phyloP scores from a whole-genome alignment of 768 basidiomycete species.

The Pleurotus tuber-regium region DNA sequence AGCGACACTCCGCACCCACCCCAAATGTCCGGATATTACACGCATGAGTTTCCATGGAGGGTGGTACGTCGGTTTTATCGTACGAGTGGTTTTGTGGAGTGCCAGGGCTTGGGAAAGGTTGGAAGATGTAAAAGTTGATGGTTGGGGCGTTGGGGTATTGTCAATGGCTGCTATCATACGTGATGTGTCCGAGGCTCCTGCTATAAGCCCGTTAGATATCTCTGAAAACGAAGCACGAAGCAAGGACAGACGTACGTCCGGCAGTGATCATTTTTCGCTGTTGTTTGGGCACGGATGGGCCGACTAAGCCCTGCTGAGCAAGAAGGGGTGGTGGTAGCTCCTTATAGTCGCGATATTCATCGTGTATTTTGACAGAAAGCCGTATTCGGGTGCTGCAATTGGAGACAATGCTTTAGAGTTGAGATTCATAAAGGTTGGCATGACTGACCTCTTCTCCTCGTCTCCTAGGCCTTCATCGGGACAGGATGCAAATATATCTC shows the following conservation, averaged over 20 bases:
- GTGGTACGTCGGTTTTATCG: slow-evolving; percentile 94
- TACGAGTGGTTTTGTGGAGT: slow-evolving; percentile 90
- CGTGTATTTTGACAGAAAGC: slow-evolving; percentile 80
- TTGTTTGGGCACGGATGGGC: slow-evolving; percentile 71
- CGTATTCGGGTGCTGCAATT: slow-evolving; percentile 62
- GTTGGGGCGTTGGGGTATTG: slow-evolving; percentile 62
- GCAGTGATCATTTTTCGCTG: slow-evolving; percentile 69
- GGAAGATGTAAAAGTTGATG: slow-evolving; percentile 66
- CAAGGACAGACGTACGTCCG: slow-evolving; percentile 47
- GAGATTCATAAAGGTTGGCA: neutral
- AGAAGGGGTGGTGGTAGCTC: slow-evolving; percentile 79
- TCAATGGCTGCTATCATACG: slow-evolving; percentile 74
- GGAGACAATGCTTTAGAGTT: neutral
- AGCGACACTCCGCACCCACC: slow-evolving; percentile 95
- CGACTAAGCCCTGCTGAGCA: slow-evolving; percentile 77
- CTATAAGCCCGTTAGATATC: slow-evolving; percentile 10
- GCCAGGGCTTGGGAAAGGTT: slow-evolving; percentile 87
- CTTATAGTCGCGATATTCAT: slow-evolving; percentile 88
- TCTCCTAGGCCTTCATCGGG: slow-evolving; percentile 59
- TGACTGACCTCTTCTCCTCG: slow-evolving; percentile 66
- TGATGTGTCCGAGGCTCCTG: slow-evolving; percentile 38
- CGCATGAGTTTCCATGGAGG: slow-evolving; percentile 94
- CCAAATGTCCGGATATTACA: slow-evolving; percentile 96
- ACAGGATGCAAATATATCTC: slow-evolving; percentile 65
- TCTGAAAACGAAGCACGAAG: neutral